Base-by-base conservation (phyloP, 371 early-diverging fungal genomes). In the Choanephora cucurbitarum region DNA sequence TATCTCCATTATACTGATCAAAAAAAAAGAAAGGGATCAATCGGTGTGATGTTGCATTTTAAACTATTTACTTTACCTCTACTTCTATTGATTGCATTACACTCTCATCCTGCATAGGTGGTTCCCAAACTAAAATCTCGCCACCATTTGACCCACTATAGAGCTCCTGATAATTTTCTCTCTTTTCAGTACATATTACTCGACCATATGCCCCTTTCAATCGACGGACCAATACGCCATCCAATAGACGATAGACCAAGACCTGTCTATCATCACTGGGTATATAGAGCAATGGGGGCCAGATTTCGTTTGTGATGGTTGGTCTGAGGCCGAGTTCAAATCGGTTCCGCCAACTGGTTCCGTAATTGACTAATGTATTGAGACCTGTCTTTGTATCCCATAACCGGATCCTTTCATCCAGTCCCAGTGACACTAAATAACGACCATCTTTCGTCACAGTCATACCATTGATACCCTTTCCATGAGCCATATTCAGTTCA, bases 371-470 rank as follows among this genome's bases (percentile, higher is more conserved):
- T 41, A 89, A 69, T 8, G 80, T 79, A 58, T 88, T 83, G 19
- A 67, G 74, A 19, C 89, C 89, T 8, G 80, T 83, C 40, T 73
- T 61, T n/a, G 89, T 72, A 73, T 93, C 87, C 94, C 94, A 95
- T 33, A 89, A 65, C 42, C 90, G 88, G 53, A 91, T 77, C 53
- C 75, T 79, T 57, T 88, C 84, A 71, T 93, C 94, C 43, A 86
- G 73, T 3, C 90, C 89, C 1, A 85, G 81, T 18, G 87, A 81
- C 32, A 89, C 58, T 24, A 95, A 64, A 41, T 77, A 58, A 0
- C 64, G 54, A 0, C 88, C 87, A 63, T 90, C 89, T 0, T 81
- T 69, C 13, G 84, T 84, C 57, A 92, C 79, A 14, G 68, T 52
- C 41, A 94, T 60, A 3, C 92, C 87, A 58, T 89, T 88, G 52